Conservation (phyloP, 2,329 filamentous ascomycete species). For the Calonectria hawksworthii region DNA sequence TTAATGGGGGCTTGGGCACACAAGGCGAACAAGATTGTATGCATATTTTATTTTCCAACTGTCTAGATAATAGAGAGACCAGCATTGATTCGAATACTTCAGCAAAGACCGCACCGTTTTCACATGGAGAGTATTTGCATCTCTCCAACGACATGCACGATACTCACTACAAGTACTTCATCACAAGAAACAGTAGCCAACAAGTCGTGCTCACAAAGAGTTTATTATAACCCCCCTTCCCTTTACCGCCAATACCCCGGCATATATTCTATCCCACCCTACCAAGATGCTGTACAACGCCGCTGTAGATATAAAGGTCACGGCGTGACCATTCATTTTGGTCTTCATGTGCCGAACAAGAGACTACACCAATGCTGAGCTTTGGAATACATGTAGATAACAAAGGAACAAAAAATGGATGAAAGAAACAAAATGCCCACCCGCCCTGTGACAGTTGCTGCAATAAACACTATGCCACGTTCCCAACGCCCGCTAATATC, state of each 20-base stretch:
- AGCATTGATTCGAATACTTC: not conserved
- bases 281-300: constrained; percentile 9
- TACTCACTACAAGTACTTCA: not conserved
- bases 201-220: not conserved
- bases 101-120: too few relatives aligned
- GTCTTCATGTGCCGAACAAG: constrained; percentile 2
- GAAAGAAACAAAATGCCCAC: constrained; percentile 8
- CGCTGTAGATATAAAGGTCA: constrained; percentile 4
- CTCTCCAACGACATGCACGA: too few relatives aligned
- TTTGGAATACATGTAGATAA: constrained; percentile 17
- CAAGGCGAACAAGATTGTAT: not conserved
- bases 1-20: not conserved
- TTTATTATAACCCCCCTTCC: not conserved
- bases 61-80: not conserved
- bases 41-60: not conserved
- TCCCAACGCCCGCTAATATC: constrained; percentile 43
- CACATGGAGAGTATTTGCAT: too few relatives aligned
- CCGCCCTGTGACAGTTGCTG: not conserved
- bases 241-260: not conserved
- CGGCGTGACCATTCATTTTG: constrained; percentile 1
- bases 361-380: not conserved
- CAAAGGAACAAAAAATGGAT: constrained; percentile 7
- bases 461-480: not conserved
- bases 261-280: not conserved
- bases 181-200: not conserved